Evolutionary conservation across 371 early-diverging fungal genomes (phyloP).

Genomic region (Rhizopus arrhizus): DNA sequence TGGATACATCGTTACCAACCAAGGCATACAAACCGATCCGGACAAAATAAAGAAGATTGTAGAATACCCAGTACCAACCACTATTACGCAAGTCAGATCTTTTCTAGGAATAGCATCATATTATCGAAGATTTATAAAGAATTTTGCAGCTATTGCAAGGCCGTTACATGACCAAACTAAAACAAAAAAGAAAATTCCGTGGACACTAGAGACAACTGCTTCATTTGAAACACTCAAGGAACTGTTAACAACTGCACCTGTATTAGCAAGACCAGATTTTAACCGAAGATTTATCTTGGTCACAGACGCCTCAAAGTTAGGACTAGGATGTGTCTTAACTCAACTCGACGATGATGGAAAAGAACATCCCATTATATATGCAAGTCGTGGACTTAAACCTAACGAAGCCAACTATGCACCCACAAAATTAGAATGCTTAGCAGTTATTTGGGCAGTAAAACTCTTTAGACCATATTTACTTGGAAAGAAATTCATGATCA

Average conservation of each 20-base stretch:
- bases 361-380: constrained; percentile 12
- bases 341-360: constrained; percentile 1
- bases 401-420: constrained; percentile 9
- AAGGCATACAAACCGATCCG: constrained; percentile 30
- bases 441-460: constrained; percentile 35
- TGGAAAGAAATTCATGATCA: background rate
- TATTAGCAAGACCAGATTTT: background rate
- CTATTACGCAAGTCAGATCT: constrained; percentile 48
- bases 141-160: constrained; percentile 33
- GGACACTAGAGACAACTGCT: constrained; percentile 12
- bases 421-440: constrained; percentile 36
- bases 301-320: background rate
- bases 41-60: constrained; percentile 30
- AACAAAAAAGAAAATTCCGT: constrained; percentile 17
- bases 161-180: constrained; percentile 43
- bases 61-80: constrained; percentile 33
- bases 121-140: constrained; percentile 36
- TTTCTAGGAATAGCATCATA: constrained; percentile 37
- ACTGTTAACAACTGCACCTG: constrained; percentile 5
- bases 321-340: background rate
- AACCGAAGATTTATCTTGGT: constrained; percentile 17
- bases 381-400: background rate
- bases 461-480: constrained; percentile 18
- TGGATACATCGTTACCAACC: constrained; percentile 33
- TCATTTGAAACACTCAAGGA: constrained; percentile 30